A percentile compares a stretch with the other conserved stretches of the same genome.
These are phyloP conservation scores for Tuber aestivum DNA, from an alignment of 495 filamentous ascomycete genomes.

Conservation along the genomic window DNA sequence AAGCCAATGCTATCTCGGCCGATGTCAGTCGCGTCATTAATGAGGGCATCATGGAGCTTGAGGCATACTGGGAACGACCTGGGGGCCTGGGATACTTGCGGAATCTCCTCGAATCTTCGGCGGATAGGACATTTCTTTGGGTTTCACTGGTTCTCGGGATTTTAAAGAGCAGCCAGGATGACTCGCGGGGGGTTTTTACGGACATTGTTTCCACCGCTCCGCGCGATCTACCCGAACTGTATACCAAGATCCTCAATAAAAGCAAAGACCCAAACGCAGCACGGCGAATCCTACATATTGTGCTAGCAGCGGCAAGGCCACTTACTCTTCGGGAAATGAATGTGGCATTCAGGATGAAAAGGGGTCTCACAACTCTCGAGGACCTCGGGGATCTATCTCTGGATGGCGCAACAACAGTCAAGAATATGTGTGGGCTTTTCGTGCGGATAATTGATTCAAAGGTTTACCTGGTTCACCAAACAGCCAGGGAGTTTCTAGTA, in stretches of 20 bases:
- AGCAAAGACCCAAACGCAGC: conserved; percentile 23
- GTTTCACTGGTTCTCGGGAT: conserved; percentile 11
- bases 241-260: conserved; percentile 40
- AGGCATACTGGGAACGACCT: conserved; percentile 13
- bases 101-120: too few relatives aligned
- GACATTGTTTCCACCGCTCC: too few relatives aligned
- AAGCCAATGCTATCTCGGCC: too few relatives aligned
- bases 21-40: conserved; percentile 23
- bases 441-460: conserved; percentile 18
- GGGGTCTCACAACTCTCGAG: conserved; percentile 24
- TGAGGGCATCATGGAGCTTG: conserved; percentile 40
- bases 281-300: conserved; percentile 10
- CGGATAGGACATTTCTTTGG: too few relatives aligned
- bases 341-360: conserved; percentile 44
- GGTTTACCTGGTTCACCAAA: conserved; percentile 40
- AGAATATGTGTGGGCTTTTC: too few relatives aligned
- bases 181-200: too few relatives aligned
- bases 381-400: conserved; percentile 29
- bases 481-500: conserved; percentile 18
- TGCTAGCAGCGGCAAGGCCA: too few relatives aligned
- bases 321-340: conserved; percentile 45
- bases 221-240: too few relatives aligned
- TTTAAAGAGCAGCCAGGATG: too few relatives aligned
- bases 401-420: too few relatives aligned
- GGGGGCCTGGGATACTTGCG: conserved; percentile 11